Evolutionary conservation across 495 filamentous ascomycete genomes (phyloP).

Genomic region (Cercophora newfieldiana): DNA sequence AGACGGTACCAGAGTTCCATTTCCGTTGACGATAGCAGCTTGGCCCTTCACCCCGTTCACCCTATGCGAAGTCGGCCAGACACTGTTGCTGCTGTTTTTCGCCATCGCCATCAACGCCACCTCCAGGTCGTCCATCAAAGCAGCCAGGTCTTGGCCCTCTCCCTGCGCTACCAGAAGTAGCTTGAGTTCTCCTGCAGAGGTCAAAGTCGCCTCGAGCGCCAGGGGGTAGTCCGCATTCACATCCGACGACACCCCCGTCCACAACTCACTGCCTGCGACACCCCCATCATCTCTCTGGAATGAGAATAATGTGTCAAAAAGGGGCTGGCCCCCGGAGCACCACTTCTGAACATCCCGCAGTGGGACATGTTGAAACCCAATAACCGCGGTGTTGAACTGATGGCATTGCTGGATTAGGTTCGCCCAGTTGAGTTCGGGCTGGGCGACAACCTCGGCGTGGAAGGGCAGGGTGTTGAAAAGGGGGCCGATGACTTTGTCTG

Average conservation of each 20-base stretch:
- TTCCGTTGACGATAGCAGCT: neutral
- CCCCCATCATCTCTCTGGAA: conserved; percentile 58
- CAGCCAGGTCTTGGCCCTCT: conserved; percentile 25
- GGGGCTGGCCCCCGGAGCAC: conserved; percentile 53
- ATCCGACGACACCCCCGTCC: conserved; percentile 53
- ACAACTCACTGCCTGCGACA: conserved; percentile 36
- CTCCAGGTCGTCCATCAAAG: conserved; percentile 46
- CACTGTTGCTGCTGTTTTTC: neutral
- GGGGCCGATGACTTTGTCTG: conserved; percentile 75
- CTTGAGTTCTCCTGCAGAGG: conserved; percentile 42
- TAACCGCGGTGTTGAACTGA: conserved; percentile 56
- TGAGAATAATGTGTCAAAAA: conserved; percentile 86
- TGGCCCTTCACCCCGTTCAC: neutral
- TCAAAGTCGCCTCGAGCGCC: conserved; percentile 68
- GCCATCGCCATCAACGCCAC: conserved; percentile 26
- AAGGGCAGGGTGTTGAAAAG: conserved; percentile 90
- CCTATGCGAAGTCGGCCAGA: neutral
- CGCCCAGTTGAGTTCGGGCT: conserved; percentile 49
- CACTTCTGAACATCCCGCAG: conserved; percentile 74
- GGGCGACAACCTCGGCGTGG: conserved; percentile 23
- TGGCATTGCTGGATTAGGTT: conserved; percentile 58
- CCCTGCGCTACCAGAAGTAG: conserved; percentile 57
- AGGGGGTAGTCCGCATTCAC: conserved; percentile 66
- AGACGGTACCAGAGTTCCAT: neutral
- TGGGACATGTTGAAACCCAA: conserved; percentile 70